phyloP scores from a whole-genome alignment of 257 asterid genomes.

The Catharanthus roseus region DNA sequence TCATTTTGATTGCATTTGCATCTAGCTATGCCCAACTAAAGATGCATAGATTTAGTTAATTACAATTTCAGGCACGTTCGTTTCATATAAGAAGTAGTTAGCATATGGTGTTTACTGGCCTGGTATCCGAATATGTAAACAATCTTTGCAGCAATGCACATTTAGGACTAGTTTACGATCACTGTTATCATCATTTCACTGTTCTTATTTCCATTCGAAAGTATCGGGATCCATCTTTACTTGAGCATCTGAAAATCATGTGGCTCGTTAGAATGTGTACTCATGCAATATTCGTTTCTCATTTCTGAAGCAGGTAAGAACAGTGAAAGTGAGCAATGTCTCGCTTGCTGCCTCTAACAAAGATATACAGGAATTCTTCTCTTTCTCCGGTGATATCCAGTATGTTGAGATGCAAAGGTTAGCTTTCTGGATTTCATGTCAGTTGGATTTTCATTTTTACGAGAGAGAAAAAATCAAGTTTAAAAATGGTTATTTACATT shows the following conservation, averaged over 20 bases:
- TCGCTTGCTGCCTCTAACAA: constrained; percentile 28
- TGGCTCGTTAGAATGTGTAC: background rate
- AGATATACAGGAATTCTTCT: constrained; percentile 43
- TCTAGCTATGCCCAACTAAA: background rate
- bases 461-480: background rate
- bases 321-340: constrained; percentile 42
- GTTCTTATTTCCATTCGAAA: background rate
- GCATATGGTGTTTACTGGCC: background rate
- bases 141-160: background rate
- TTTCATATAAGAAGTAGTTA: background rate
- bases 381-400: constrained; percentile 47
- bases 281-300: background rate
- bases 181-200: background rate
- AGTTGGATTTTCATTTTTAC: background rate
- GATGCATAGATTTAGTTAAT: background rate
- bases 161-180: background rate
- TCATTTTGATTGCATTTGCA: background rate
- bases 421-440: constrained; percentile 1
- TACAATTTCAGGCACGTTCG: background rate
- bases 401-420: constrained; percentile 56
- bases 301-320: constrained; percentile 32
- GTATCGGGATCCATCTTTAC: background rate
- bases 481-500: background rate
- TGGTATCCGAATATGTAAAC: background rate
- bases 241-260: background rate